Evolutionary conservation across 2,329 filamentous ascomycete genomes (phyloP).

Genomic region (Diaporthe australafricana): DNA sequence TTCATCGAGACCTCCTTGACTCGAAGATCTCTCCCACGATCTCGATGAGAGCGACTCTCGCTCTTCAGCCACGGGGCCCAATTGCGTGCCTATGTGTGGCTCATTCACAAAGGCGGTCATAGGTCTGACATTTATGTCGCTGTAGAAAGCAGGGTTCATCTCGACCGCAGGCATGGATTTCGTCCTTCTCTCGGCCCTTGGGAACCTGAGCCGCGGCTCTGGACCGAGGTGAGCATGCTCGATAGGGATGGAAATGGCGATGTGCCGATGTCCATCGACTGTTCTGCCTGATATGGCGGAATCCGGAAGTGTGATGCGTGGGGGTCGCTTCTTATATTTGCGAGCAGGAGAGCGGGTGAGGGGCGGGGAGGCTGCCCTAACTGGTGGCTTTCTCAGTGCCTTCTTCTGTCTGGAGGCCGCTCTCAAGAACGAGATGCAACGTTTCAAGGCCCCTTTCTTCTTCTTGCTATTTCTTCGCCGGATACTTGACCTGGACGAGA

Average conservation of each 20-base stretch:
- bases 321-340: constrained; percentile 38
- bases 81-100: constrained; percentile 37
- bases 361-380: constrained; percentile 29
- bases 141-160: background rate
- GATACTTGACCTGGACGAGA: constrained; percentile 18
- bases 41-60: constrained; percentile 44
- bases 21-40: constrained; percentile 13
- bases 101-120: constrained; percentile 29
- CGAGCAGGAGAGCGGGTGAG: constrained; percentile 18
- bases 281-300: constrained; percentile 67
- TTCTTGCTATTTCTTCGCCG: constrained; percentile 40
- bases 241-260: constrained; percentile 70
- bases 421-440: constrained; percentile 47
- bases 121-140: constrained; percentile 24
- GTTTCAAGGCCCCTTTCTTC: constrained; percentile 53
- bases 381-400: constrained; percentile 40
- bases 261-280: constrained; percentile 65
- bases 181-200: background rate
- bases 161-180: constrained; percentile 14
- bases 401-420: constrained; percentile 54
- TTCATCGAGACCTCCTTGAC: constrained; percentile 42
- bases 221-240: constrained; percentile 59
- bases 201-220: constrained; percentile 42
- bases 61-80: constrained; percentile 52
- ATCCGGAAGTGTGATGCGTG: constrained; percentile 60